phyloP scores from a whole-genome alignment of 2,329 filamentous ascomycete genomes.

The Phialocephala sp. region DNA sequence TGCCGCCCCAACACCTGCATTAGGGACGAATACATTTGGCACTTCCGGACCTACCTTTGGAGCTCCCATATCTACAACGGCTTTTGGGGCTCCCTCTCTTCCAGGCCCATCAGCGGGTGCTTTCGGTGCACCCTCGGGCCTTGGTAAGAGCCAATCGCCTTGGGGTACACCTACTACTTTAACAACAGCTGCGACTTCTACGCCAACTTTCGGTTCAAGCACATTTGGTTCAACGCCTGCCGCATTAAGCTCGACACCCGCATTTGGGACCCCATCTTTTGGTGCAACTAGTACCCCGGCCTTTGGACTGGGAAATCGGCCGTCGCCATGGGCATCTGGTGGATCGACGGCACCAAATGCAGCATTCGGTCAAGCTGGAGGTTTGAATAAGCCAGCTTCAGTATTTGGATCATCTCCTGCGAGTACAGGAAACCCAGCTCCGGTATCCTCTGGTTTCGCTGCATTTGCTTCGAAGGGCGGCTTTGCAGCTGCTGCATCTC shows the following conservation, averaged over 20 bases:
- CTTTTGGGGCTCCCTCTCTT: conserved; percentile 44
- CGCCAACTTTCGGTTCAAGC: conserved; percentile 57
- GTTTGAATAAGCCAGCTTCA: conserved; percentile 48
- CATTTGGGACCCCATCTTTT: conserved; percentile 24
- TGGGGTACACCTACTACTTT: conserved; percentile 51
- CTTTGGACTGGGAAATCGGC: conserved; percentile 54
- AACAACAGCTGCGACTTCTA: conserved; percentile 42
- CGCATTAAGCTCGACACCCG: conserved; percentile 14
- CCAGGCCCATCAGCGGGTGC: conserved; percentile 46
- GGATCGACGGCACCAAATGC: conserved; percentile 40
- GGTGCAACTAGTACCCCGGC: conserved; percentile 46
- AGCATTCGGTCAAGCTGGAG: conserved; percentile 61
- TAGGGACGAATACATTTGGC: conserved; percentile 46
- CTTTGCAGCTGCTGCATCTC: conserved; percentile 50
- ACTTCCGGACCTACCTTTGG: conserved; percentile 41
- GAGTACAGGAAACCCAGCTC: conserved; percentile 37
- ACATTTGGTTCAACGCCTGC: conserved; percentile 44
- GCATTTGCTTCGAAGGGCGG: conserved; percentile 60
- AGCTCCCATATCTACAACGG: conserved; percentile 40
- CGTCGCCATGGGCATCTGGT: conserved; percentile 59
- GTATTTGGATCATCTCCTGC: conserved; percentile 43
- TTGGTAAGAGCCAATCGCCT: conserved; percentile 58
- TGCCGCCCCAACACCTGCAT: conserved; percentile 38
- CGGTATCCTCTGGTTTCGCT: conserved; percentile 55
- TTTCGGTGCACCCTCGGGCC: conserved; percentile 46